Evolutionary conservation across 1,284 basidiomycete species (phyloP), one percentile per base, ranked within the genome.

Genomic region (Vanrija pseudolonga): DNA sequence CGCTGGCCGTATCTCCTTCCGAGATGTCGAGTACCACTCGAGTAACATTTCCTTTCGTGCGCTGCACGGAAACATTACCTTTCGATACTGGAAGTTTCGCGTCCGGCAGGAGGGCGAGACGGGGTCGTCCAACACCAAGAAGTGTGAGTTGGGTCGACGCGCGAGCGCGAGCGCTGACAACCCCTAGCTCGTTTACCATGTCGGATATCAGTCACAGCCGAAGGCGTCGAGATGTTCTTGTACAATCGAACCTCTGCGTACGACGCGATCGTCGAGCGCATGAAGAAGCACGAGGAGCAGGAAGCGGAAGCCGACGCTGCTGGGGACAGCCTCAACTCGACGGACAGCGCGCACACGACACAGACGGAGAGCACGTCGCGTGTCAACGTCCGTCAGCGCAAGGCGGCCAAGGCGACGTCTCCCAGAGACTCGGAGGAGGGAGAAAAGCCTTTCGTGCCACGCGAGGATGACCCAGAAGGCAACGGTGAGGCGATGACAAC

Each of bases 221-320:
- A 93, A 62, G 93, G 93, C 19, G 80, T 92, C 37, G 90, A 97
- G 74, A 90, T 88, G 85, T 90, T 90, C 73, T 72, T 95, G 45
- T 95, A 90, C 76, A 97, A 96, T 73, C 80, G 85, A 51, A 93
- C 89, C 1, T 83, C 89, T 3, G 85, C 90, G 6, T 95, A 88
- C 72, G 90, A 97, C 67, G 81, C 83, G 52, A 91, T 97, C 44
- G 77, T 93, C 19, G 81, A 86, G 24, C 84, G 88, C 64, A 84
- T 92, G 80, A 82, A 82, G 56, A 72, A 72, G 54, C 66, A 69
- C 38, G 69, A 71, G 52, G 48, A 32, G 22, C 52, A 50, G 37
- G 23, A 49, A 24, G 47, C 42, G 5, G 42, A 32, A 32, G 14
- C 38, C 8, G 44, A 50, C 6, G 39, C 36, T n/a, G 38, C 11